A percentile compares a stretch with the other conserved stretches of the same genome.
These are phyloP conservation scores for Termitomyces sp. DNA, from an alignment of 768 basidiomycete genomes.

Conservation along the genomic window DNA sequence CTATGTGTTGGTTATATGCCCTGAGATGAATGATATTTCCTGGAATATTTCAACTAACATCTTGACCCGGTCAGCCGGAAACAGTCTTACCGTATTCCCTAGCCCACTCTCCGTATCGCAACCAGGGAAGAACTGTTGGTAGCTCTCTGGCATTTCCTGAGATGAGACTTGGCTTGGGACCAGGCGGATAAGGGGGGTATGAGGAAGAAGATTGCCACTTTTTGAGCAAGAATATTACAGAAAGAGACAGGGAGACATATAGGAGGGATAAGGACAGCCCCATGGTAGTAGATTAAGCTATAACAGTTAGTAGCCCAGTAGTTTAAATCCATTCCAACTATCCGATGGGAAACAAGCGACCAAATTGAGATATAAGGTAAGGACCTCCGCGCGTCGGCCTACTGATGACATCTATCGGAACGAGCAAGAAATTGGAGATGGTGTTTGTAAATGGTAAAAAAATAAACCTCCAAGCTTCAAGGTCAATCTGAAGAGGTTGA, in stretches of 20 bases:
- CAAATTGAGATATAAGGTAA: no score
- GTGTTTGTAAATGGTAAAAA: no score
- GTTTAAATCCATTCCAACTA: no score
- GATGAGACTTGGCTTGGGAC: neutral
- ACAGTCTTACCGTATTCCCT: neutral
- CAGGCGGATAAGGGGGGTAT: neutral
- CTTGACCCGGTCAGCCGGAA: neutral
- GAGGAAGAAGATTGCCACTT: neutral
- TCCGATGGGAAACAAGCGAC: no score
- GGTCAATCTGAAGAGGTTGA: no score
- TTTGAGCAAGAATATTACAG: neutral
- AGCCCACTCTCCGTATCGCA: neutral
- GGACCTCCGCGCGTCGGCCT: no score
- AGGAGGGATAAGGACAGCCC: neutral
- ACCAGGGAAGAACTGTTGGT: neutral
- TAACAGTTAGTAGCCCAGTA: no score
- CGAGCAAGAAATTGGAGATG: no score
- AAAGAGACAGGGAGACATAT: neutral
- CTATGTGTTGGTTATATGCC: no score
- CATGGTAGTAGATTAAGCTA: no score
- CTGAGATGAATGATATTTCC: neutral
- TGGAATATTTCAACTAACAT: neutral
- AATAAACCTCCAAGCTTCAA: no score
- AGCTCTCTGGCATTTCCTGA: neutral
- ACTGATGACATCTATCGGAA: no score